Evolutionary conservation across 805 yeast species (phyloP).

Genomic region (Candida tibetensis): DNA sequence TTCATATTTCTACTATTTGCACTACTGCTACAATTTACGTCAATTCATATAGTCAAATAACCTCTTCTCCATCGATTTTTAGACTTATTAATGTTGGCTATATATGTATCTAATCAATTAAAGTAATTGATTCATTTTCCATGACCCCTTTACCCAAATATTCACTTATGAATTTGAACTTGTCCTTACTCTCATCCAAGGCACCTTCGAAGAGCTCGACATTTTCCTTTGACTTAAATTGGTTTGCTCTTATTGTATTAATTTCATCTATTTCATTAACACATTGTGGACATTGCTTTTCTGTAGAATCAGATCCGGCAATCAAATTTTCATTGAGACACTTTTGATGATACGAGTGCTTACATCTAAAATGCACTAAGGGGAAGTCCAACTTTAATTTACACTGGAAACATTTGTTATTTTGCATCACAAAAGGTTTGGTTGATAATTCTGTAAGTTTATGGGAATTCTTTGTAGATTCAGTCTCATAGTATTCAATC

Average conservation of each 20-base stretch:
- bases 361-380: constrained; percentile 77
- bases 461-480: constrained; percentile 53
- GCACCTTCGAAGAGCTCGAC: constrained; percentile 60
- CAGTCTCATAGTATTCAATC: constrained; percentile 63
- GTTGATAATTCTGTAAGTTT: constrained; percentile 50
- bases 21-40: no score
- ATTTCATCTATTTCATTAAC: constrained; percentile 67
- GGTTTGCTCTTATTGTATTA: constrained; percentile 54
- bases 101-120: constrained; percentile 4
- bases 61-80: no score
- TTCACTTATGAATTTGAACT: constrained; percentile 73
- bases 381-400: constrained; percentile 69
- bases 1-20: no score
- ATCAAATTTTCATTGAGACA: constrained; percentile 57
- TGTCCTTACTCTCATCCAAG: constrained; percentile 52
- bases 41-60: no score
- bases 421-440: constrained; percentile 54
- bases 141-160: constrained; percentile 87
- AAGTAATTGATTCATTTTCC: constrained; percentile 38
- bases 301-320: constrained; percentile 5
- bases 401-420: constrained; percentile 66
- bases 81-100: no score
- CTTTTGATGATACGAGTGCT: constrained; percentile 80
- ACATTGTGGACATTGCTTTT: constrained; percentile 68
- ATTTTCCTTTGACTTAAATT: constrained; percentile 59